A percentile compares a stretch with the other conserved stretches of the same genome.
phyloP scores from a whole-genome alignment of 768 basidiomycete species.

The Russula lepida region DNA sequence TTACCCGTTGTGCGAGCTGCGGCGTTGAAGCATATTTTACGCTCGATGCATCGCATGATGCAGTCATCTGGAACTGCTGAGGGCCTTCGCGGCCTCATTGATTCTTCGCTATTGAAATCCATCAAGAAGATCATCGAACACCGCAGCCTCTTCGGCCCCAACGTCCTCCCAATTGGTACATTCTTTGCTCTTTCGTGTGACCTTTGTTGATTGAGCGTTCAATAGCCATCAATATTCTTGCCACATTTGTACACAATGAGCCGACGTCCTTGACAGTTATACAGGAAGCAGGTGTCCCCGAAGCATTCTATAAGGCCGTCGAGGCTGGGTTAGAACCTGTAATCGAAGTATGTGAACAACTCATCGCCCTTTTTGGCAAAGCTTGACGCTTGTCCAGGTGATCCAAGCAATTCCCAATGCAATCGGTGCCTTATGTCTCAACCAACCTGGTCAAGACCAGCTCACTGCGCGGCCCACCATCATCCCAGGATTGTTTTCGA shows the following conservation, averaged over 20 bases:
- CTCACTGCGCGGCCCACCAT: conserved; percentile 69
- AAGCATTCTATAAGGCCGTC: conserved; percentile 79
- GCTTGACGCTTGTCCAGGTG: conserved; percentile 41
- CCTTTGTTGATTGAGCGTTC: conserved; percentile 15
- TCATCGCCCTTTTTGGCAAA: neutral
- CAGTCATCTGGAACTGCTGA: conserved; percentile 90
- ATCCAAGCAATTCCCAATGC: conserved; percentile 92
- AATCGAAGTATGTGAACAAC: conserved; percentile 56
- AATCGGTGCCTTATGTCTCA: conserved; percentile 92
- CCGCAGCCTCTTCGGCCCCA: conserved; percentile 76
- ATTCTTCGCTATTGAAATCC: conserved; percentile 75
- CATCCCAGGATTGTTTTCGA: conserved; percentile 75
- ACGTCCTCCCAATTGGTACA: conserved; percentile 76
- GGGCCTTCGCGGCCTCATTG: conserved; percentile 88
- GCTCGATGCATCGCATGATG: conserved; percentile 97
- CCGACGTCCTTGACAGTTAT: conserved; percentile 89
- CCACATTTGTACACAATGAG: conserved; percentile 97
- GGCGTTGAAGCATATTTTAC: conserved; percentile 82
- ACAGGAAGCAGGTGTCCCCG: conserved; percentile 86
- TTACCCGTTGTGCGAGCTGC: conserved; percentile 67
- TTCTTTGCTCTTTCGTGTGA: conserved; percentile 12
- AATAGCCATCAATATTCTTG: conserved; percentile 87
- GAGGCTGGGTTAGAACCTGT: conserved; percentile 80
- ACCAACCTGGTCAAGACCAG: conserved; percentile 79
- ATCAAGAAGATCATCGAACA: conserved; percentile 84